Evolutionary conservation across 106 monocot species (phyloP).

Genomic region (Agapanthus africanus): DNA sequence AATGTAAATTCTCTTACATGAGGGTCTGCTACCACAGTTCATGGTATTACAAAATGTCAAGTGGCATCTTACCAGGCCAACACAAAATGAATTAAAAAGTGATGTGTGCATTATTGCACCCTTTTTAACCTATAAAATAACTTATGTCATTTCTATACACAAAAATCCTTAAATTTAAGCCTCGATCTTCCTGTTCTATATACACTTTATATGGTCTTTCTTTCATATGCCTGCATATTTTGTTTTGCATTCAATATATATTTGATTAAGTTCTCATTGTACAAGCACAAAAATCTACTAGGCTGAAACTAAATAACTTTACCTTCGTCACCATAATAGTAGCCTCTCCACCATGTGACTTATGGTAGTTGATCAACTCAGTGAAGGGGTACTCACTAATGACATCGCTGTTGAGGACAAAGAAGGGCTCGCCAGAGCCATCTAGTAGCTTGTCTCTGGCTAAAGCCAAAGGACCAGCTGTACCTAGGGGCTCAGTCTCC

Average conservation of each 20-base stretch:
- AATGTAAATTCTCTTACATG: too few relatives aligned
- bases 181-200: too few relatives aligned
- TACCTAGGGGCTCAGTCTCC: slow-evolving; percentile 78
- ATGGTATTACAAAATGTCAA: too few relatives aligned
- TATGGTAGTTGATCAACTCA: slow-evolving; percentile 43
- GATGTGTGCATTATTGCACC: neutral
- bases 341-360: slow-evolving; percentile 47
- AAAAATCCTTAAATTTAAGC: too few relatives aligned
- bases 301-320: neutral
- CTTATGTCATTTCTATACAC: neutral
- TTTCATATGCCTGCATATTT: neutral
- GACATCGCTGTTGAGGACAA: slow-evolving; percentile 60
- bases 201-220: too few relatives aligned
- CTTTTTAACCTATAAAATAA: neutral
- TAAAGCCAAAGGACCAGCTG: slow-evolving; percentile 70
- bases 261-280: neutral
- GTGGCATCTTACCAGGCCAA: too few relatives aligned
- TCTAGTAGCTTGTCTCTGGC: slow-evolving; percentile 52
- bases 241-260: neutral
- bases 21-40: too few relatives aligned
- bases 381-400: slow-evolving; percentile 53
- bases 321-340: slow-evolving; percentile 61
- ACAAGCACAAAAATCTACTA: neutral
- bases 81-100: neutral
- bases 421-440: slow-evolving; percentile 59